Conservation (phyloP, 2,329 filamentous ascomycete genomes). For the Tolypocladium pustulatum region DNA sequence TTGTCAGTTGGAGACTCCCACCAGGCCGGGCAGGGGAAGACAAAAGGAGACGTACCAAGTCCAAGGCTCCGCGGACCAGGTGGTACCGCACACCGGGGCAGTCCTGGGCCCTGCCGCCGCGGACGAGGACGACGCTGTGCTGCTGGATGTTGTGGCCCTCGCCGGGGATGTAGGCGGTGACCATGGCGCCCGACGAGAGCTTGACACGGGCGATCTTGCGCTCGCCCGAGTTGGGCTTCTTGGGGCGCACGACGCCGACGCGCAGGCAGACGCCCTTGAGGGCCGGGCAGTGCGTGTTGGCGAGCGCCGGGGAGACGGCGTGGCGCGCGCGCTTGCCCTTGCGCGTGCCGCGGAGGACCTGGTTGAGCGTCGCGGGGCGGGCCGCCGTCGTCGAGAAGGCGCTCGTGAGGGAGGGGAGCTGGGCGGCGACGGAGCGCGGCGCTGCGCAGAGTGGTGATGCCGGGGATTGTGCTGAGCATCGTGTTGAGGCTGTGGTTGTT, state of each 20-base stretch:
- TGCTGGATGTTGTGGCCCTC: conserved; percentile 99
- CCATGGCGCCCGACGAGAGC: conserved; percentile 73
- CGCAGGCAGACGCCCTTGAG: conserved; percentile 95
- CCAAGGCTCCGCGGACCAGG: conserved; percentile 79
- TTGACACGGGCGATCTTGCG: conserved; percentile 89
- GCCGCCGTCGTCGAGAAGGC: conserved; percentile 48
- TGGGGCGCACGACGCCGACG: conserved; percentile 86
- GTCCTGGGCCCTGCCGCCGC: conserved; percentile 88
- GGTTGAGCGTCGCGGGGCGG: conserved; percentile 57
- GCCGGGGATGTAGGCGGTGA: conserved; percentile 92
- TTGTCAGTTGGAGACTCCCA: conserved; percentile 6
- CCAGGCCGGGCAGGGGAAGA: neutral
- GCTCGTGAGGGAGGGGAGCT: conserved; percentile 14
- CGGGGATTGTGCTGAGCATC: conserved; percentile 8
- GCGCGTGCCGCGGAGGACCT: conserved; percentile 68
- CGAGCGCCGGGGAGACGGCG: conserved; percentile 76
- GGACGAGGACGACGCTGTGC: conserved; percentile 93
- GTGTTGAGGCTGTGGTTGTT: conserved; percentile 7
- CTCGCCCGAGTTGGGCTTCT: conserved; percentile 98
- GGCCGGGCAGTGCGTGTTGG: conserved; percentile 56
- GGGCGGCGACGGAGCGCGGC: neutral
- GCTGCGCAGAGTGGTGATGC: neutral
- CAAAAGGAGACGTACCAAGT: conserved; percentile 59
- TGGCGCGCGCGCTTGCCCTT: conserved; percentile 72
- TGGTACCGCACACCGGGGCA: conserved; percentile 98